Conservation (phyloP, 2,329 filamentous ascomycete genomes). For the Ambrosiella cleistominuta region DNA sequence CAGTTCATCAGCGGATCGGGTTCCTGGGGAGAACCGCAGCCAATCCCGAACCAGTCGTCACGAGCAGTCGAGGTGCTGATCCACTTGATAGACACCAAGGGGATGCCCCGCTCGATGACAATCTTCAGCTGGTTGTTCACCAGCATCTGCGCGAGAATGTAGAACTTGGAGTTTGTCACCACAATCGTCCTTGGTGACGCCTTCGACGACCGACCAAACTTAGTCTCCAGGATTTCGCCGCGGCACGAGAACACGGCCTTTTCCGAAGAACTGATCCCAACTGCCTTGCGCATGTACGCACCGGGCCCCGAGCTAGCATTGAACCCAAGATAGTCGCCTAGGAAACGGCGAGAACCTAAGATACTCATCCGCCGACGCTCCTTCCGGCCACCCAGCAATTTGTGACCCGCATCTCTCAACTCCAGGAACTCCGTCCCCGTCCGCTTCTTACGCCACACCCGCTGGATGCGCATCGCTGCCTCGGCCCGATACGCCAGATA, state of each 20-base stretch:
- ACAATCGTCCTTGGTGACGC: constrained; percentile 71
- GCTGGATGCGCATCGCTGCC: constrained; percentile 82
- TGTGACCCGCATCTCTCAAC: constrained; percentile 73
- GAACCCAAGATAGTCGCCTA: constrained; percentile 87
- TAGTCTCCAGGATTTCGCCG: constrained; percentile 76
- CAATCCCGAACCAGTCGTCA: constrained; percentile 94
- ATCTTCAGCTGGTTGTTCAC: constrained; percentile 72
- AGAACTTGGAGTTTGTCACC: constrained; percentile 71
- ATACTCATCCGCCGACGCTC: constrained; percentile 83
- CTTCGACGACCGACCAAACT: constrained; percentile 93
- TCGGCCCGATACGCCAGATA: constrained; percentile 86
- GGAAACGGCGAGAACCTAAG: constrained; percentile 75
- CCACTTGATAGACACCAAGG: constrained; percentile 76
- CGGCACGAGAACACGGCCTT: constrained; percentile 76
- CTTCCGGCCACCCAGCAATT: constrained; percentile 66
- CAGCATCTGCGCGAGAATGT: constrained; percentile 70
- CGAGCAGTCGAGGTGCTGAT: constrained; percentile 63
- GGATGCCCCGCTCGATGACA: constrained; percentile 60
- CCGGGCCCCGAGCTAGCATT: constrained; percentile 66
- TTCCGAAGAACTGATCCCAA: constrained; percentile 56
- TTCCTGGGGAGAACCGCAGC: constrained; percentile 77
- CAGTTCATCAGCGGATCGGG: constrained; percentile 88
- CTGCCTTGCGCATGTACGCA: constrained; percentile 58
- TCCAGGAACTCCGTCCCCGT: constrained; percentile 79
- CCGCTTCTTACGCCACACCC: constrained; percentile 87